Conservation (phyloP, 306 rosid genomes). For the Rubus parviflorus region DNA sequence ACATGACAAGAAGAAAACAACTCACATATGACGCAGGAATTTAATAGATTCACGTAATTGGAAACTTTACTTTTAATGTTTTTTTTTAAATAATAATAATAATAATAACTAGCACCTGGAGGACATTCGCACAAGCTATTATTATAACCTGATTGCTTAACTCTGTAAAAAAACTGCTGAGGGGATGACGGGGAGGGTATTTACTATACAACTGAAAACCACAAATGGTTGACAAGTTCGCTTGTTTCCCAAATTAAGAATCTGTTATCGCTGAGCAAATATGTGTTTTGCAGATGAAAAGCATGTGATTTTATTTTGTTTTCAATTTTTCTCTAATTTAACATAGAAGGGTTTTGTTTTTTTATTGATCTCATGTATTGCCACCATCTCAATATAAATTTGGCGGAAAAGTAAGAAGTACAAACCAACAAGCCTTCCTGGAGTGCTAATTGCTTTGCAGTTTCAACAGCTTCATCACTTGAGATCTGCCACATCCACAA, state of each 20-base stretch:
- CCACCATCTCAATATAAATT: slow-evolving; percentile 15
- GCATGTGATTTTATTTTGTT: background rate
- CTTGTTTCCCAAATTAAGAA: background rate
- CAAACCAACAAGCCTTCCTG: slow-evolving; percentile 98
- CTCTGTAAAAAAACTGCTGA: background rate
- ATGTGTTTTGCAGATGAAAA: background rate
- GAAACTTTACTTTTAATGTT: background rate
- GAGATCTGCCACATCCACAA: slow-evolving; percentile 65
- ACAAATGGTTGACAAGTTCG: background rate
- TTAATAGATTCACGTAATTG: background rate
- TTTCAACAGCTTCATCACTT: slow-evolving; percentile 88
- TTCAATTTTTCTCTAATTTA: background rate
- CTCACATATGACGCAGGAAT: background rate
- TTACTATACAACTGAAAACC: background rate
- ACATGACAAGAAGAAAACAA: background rate
- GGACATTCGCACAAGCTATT: background rate
- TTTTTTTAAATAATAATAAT: background rate
- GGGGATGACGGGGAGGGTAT: background rate
- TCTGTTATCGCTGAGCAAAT: background rate
- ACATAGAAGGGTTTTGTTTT: no score
- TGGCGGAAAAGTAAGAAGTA: slow-evolving; percentile 17
- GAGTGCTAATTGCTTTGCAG: slow-evolving; percentile 90
- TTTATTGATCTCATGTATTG: background rate
- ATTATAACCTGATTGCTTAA: background rate
- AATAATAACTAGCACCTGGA: background rate